Base-by-base conservation (phyloP, 1,284 basidiomycete species). In the Hypsizygus ulmarius region DNA sequence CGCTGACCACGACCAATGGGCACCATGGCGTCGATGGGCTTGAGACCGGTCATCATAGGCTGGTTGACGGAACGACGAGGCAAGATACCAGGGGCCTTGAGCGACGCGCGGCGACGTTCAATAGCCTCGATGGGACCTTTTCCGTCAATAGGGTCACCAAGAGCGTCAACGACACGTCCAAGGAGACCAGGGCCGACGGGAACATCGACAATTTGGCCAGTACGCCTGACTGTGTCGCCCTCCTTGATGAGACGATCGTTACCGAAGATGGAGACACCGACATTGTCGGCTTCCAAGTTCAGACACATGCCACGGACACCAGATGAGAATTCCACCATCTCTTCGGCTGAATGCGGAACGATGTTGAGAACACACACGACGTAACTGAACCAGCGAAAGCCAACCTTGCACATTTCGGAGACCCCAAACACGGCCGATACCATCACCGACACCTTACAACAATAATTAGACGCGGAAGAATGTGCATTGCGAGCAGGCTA, bases 241-340 rank as follows among this genome's bases (percentile, higher is more conserved):
- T 98, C 96, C 84, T 95, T 95, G 84, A 98, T 98, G 75, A 90
- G 85, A 84, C 95, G 93, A 79, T 98, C 96, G 75, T 93, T 96
- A 90, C 96, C 96, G 81, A 99, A 98, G 79, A 98, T 95, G 79
- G 96, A 94, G 67, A 99, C 93, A 94, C 96, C 96, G 78, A 98
- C 95, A 68, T 97, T 96, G 90, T 98, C 96, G 76, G 95, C 93
- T 79, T 99, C 96, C 84, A 99, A 90, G 90, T 99, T 99, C 72
- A 99, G 79, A 75, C 92, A 95, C 94, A 97, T 97, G 78, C 92
- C 93, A 68, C 92, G 91, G 67, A 99, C 86, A 78, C 96, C 96
- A 50, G 96, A 98, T 51, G 95, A 93, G 85, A 99, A 99, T 82
- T 99, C 96, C 82, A 99, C 96, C 96, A 99, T 98, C 86, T 99